These are phyloP conservation scores for Calamus simplicifolius DNA, from an alignment of 176 grass and related monocot species.

Conservation along the genomic window DNA sequence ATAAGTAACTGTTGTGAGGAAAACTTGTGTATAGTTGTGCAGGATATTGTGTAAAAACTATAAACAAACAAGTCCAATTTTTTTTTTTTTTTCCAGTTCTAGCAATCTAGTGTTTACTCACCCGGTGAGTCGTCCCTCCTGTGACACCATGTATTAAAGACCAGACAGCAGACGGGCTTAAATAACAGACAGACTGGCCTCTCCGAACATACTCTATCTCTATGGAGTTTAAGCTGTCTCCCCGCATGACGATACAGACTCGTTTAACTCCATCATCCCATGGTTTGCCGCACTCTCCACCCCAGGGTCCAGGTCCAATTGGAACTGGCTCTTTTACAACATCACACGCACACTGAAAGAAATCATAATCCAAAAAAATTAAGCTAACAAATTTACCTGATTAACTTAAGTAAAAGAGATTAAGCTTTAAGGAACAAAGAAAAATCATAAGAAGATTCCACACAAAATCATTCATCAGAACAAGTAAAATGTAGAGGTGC, in stretches of 20 bases:
- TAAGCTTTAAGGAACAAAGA: no score
- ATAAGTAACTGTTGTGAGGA: no score
- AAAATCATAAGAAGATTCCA: no score
- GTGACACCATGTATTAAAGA: constrained; percentile 62
- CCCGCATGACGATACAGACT: constrained; percentile 52
- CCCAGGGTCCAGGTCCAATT: constrained; percentile 81
- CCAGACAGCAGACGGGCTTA: constrained; percentile 76
- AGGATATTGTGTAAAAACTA: no score
- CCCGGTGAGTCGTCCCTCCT: constrained; percentile 52
- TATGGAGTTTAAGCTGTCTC: constrained; percentile 55
- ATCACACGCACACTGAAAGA: constrained; percentile 44
- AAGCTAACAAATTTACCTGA: neutral
- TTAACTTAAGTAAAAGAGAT: no score
- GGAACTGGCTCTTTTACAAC: constrained; percentile 72
- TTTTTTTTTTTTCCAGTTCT: no score
- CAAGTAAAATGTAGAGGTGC: no score
- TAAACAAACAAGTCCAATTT: no score
- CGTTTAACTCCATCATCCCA: constrained; percentile 92
- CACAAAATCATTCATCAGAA: no score
- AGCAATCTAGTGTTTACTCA: neutral
- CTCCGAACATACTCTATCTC: constrained; percentile 89
- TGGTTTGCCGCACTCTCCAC: constrained; percentile 70
- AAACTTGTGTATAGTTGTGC: no score
- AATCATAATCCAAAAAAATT: neutral
- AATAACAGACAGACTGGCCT: constrained; percentile 72